phyloP scores from a whole-genome alignment of 768 basidiomycete genomes.

The Hygrophoropsis aurantiaca region DNA sequence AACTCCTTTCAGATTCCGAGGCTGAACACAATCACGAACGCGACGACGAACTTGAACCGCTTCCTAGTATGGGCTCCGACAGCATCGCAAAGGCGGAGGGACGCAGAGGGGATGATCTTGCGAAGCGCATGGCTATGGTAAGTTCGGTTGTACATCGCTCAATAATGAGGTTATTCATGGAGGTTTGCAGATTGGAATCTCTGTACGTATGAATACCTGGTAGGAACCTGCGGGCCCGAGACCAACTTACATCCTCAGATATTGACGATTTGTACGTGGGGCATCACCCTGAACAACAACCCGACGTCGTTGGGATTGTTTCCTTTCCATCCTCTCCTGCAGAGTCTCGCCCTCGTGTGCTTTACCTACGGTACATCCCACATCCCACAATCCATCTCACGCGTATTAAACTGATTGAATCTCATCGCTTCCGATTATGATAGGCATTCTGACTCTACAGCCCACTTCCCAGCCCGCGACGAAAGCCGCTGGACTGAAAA shows the following conservation, averaged over 20 bases:
- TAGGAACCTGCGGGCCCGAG: no score
- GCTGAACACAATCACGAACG: no score
- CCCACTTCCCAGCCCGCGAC: constrained; percentile 66
- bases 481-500: constrained; percentile 63
- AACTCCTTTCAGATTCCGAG: constrained; percentile 8
- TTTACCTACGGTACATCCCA: constrained; percentile 59
- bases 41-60: neutral
- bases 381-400: neutral
- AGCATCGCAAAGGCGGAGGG: constrained; percentile 33
- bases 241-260: no score
- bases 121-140: constrained; percentile 37
- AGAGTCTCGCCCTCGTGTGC: constrained; percentile 52
- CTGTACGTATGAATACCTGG: no score
- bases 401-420: neutral
- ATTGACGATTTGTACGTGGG: constrained; percentile 44
- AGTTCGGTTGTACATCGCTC: constrained; percentile 11
- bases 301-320: constrained; percentile 59
- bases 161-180: no score
- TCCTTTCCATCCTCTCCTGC: constrained; percentile 62
- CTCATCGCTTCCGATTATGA: neutral
- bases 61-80: constrained; percentile 24
- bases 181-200: neutral
- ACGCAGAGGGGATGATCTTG: constrained; percentile 36
- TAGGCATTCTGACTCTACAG: constrained; percentile 76
- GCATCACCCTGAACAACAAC: constrained; percentile 41